These are phyloP conservation scores for Scopulariopsis brevicaulis DNA, from an alignment of 2,329 filamentous ascomycete genomes.

Conservation along the genomic window DNA sequence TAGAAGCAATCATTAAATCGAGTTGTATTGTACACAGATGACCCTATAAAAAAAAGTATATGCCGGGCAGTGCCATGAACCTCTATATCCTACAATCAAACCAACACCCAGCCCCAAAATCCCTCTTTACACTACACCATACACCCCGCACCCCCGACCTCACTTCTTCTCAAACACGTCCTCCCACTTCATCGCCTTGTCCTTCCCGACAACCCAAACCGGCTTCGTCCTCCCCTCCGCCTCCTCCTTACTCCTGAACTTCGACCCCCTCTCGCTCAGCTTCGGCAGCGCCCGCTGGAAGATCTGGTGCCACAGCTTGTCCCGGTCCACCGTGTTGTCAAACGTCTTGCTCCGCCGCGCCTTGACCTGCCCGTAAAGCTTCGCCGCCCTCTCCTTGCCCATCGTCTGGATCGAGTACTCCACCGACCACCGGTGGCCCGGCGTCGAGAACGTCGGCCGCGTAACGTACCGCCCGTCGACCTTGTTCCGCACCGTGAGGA, in stretches of 20 bases:
- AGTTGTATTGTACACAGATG: no score
- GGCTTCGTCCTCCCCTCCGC: conserved; percentile 33
- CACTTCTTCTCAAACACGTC: conserved; percentile 18
- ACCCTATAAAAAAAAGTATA: not conserved
- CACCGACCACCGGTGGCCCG: conserved; percentile 51
- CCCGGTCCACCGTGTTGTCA: conserved; percentile 8
- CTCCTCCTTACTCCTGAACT: conserved; percentile 44
- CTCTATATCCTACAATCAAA: not conserved
- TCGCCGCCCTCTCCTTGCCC: conserved; percentile 24
- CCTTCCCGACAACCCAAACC: conserved; percentile 33
- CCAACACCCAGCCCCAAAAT: not conserved
- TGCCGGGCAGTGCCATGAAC: not conserved
- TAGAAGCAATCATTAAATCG: no score
- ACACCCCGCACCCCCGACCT: not conserved
- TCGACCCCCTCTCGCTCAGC: conserved; percentile 40
- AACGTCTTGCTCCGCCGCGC: conserved; percentile 39
- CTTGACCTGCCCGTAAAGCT: conserved; percentile 45
- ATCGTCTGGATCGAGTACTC: conserved; percentile 68
- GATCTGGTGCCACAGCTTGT: conserved; percentile 31
- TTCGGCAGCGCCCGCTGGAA: conserved; percentile 27
- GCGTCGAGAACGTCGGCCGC: conserved; percentile 41
- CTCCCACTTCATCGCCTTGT: conserved; percentile 18
- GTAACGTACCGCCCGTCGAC: conserved; percentile 54
- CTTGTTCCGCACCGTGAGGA: conserved; percentile 59
- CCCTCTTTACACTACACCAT: not conserved